Conservation (phyloP, 768 basidiomycete species). For the Kwoniella sp. region DNA sequence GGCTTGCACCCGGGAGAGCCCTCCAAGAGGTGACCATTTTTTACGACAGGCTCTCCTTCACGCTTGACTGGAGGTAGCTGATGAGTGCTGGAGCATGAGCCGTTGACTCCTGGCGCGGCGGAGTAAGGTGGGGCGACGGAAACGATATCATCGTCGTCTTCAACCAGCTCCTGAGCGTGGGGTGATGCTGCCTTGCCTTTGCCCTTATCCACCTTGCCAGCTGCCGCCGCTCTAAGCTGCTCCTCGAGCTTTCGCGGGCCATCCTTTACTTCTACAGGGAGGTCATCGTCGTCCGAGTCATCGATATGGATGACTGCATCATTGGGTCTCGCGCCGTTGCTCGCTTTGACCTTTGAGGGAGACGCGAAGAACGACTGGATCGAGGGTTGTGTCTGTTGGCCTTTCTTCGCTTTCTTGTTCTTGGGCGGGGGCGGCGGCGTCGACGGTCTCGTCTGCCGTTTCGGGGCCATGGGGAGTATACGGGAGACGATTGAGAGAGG, state of each 20-base stretch:
- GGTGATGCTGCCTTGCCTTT: conserved; percentile 21
- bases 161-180: conserved; percentile 14
- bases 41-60: neutral
- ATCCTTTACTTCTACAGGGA: conserved; percentile 1
- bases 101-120: conserved; percentile 33
- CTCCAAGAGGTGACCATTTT: no score
- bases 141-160: conserved; percentile 41
- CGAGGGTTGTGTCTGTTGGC: conserved; percentile 19
- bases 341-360: conserved; percentile 24
- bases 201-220: conserved; percentile 58
- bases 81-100: conserved; percentile 34
- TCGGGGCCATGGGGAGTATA: conserved; percentile 26
- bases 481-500: no score
- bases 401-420: conserved; percentile 21
- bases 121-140: conserved; percentile 24
- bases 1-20: neutral
- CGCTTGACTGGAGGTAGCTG: conserved; percentile 25
- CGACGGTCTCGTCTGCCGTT: conserved; percentile 21
- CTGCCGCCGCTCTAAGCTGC: neutral
- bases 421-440: conserved; percentile 31
- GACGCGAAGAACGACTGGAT: conserved; percentile 34
- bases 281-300: conserved; percentile 22
- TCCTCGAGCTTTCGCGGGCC: neutral
- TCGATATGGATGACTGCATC: conserved; percentile 27
- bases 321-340: neutral